Evolutionary conservation across 1,284 basidiomycete genomes (phyloP).

Genomic region (Lentinus polychrous): DNA sequence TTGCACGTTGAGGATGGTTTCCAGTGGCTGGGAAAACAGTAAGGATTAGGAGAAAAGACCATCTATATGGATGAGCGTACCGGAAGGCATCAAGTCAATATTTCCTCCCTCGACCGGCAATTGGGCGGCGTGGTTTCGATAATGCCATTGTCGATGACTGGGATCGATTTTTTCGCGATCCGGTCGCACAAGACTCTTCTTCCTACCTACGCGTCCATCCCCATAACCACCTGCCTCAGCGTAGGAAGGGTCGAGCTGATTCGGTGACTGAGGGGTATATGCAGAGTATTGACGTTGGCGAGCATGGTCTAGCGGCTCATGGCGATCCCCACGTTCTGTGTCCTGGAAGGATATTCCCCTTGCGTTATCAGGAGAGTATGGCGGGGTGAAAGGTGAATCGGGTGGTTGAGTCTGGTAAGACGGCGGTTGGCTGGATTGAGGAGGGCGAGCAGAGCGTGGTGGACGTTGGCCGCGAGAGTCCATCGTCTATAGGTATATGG

Average conservation of each 20-base stretch:
- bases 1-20: conserved; percentile 63
- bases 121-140: conserved; percentile 84
- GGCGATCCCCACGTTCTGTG: conserved; percentile 60
- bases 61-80: conserved; percentile 40
- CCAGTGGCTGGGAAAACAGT: conserved; percentile 58
- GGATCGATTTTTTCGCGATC: conserved; percentile 98
- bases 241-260: conserved; percentile 32
- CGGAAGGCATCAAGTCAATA: conserved; percentile 71
- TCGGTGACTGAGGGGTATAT: conserved; percentile 42
- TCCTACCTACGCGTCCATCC: conserved; percentile 54
- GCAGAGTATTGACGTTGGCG: conserved; percentile 43
- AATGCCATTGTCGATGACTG: conserved; percentile 92
- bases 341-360: conserved; percentile 60
- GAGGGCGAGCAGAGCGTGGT: conserved; percentile 31
- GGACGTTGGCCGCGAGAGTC: conserved; percentile 32
- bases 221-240: conserved; percentile 39
- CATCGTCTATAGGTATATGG: conserved; percentile 19
- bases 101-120: conserved; percentile 61
- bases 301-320: conserved; percentile 42
- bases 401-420: conserved; percentile 26
- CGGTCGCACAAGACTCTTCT: conserved; percentile 91
- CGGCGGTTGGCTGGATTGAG: conserved; percentile 24
- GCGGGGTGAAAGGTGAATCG: conserved; percentile 18
- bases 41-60: conserved; percentile 6
- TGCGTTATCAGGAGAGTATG: conserved; percentile 23